Evolutionary conservation across 768 basidiomycete genomes (phyloP).

Genomic region (Hygrophoropsis aurantiaca): DNA sequence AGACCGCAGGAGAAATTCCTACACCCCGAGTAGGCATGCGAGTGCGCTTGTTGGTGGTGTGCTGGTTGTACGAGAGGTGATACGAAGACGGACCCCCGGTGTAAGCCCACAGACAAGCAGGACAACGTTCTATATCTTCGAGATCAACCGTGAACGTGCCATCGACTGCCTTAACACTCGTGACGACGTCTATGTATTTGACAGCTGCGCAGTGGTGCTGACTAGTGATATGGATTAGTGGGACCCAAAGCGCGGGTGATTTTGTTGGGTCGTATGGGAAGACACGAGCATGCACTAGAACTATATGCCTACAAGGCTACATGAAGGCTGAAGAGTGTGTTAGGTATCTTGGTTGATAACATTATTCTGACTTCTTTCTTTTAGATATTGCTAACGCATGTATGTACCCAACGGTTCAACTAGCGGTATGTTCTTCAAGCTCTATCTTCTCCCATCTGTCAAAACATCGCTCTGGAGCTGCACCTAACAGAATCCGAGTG

Average conservation of each 20-base stretch:
- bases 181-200: conserved; percentile 97
- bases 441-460: conserved; percentile 79
- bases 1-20: too few species aligned
- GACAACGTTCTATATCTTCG: too few species aligned
- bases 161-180: conserved; percentile 99
- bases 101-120: too few species aligned
- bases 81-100: too few species aligned
- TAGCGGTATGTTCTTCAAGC: conserved; percentile 72
- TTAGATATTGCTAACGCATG: conserved; percentile 86
- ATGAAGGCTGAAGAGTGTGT: conserved; percentile 85
- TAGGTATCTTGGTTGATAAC: neutral
- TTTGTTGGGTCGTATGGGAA: conserved; percentile 82
- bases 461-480: conserved; percentile 41
- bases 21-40: too few species aligned
- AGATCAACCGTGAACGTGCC: conserved; percentile 98
- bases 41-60: too few species aligned
- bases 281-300: conserved; percentile 93
- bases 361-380: neutral
- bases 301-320: conserved; percentile 91
- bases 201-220: conserved; percentile 94
- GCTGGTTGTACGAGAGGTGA: too few species aligned
- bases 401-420: conserved; percentile 61
- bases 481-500: conserved; percentile 68
- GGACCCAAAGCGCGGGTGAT: conserved; percentile 92
- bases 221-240: too few species aligned